These are phyloP conservation scores for Kwoniella sp. DNA, from an alignment of 768 basidiomycete species.

Conservation along the genomic window DNA sequence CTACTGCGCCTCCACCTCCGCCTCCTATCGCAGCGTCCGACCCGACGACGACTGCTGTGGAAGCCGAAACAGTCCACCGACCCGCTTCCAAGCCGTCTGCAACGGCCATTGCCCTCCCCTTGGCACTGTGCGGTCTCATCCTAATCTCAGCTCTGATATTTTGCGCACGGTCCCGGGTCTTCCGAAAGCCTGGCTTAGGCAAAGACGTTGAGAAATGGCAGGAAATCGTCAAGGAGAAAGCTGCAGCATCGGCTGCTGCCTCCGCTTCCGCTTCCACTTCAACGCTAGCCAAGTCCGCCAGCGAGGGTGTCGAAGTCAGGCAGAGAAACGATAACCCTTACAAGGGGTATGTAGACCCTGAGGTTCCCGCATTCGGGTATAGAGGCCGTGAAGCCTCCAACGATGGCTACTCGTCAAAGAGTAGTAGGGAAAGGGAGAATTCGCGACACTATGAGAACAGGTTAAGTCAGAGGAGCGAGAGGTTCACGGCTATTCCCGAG, in stretches of 20 bases:
- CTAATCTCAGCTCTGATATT: constrained; percentile 22
- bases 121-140: constrained; percentile 29
- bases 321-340: constrained; percentile 5
- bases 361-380: constrained; percentile 10
- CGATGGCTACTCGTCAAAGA: not conserved
- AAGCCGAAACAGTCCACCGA: not conserved
- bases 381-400: not conserved
- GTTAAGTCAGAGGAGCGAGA: constrained; percentile 1
- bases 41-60: not conserved
- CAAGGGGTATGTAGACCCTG: not conserved
- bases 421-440: not conserved
- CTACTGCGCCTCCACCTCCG: not conserved
- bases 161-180: constrained; percentile 19
- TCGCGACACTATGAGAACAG: not conserved
- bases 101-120: constrained; percentile 30
- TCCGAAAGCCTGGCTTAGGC: constrained; percentile 13
- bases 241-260: not conserved
- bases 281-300: not conserved
- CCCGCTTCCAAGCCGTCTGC: constrained; percentile 14
- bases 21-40: not conserved
- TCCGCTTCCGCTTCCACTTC: not conserved
- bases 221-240: constrained; percentile 18
- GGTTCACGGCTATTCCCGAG: constrained; percentile 11
- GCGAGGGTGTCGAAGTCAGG: constrained; percentile 12
- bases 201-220: constrained; percentile 17